Evolutionary conservation across 2,329 filamentous ascomycete species (phyloP), one percentile per base, ranked within the genome.

Genomic region (Fusarium sterilihyphosum): DNA sequence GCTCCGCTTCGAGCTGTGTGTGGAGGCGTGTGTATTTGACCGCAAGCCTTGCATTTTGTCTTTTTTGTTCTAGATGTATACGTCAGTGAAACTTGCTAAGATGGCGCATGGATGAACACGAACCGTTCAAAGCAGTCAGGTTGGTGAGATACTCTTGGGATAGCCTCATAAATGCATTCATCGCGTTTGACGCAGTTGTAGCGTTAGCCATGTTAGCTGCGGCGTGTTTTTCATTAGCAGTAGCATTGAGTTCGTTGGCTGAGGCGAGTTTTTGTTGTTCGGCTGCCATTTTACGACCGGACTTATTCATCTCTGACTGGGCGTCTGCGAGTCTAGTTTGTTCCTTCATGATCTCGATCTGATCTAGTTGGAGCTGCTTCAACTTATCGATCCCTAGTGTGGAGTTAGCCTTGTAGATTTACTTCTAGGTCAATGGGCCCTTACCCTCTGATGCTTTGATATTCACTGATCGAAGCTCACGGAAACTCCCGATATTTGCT

Each of bases 71-170:
- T 52, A 2, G 5, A 13, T 20, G 3, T 3, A 17, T 17, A 24
- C 8, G 6, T 52, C 4, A 35, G 31, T 52, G 17, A 24, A 7
- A 0, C 2, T 14, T 52, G 1, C 5, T 3, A 13, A 24, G 0
- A 1, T 5, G 6, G 11, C 5, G 3, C 4, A 10, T 11, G 0
- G 5, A 10, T 18, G 4, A 18, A 1, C 0, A 11, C 49, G 0
- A 14, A 35, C 50, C 50, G 13, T 37, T 37, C 9, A 53, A 8
- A 8, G 41, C 56, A 16, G n/a, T 29, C 2, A 59, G 56, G 24
- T 59, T 46, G 12, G n/a, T n/a, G 14, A 37, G 33, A 2, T 49
- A 49, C 14, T 59, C 56, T 2, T 59, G 41, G 0, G 33, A 17
- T 3, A 59, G 6, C 18, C 24, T 6, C 31, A 29, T 26, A 4